phyloP scores from a whole-genome alignment of 1,284 basidiomycete species.

The Trichosporon sp. region DNA sequence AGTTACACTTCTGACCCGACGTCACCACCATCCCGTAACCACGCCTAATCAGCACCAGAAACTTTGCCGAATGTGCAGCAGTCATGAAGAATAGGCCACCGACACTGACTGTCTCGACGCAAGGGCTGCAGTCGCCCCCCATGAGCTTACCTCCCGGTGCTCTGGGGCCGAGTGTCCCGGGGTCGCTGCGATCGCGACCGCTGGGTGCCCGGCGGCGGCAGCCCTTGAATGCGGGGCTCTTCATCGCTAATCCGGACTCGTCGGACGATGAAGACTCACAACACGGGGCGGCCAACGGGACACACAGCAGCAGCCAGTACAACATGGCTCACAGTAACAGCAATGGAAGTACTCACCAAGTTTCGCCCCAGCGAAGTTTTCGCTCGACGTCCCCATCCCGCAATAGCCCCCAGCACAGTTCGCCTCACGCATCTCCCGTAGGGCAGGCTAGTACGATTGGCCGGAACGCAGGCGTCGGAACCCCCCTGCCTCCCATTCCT shows the following conservation, averaged over 20 bases:
- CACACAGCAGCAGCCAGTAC: not conserved
- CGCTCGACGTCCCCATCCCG: not conserved
- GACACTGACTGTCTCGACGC: not conserved
- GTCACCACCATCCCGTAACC: not conserved
- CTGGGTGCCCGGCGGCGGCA: not conserved
- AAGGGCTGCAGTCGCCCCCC: not conserved
- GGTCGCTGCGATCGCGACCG: not conserved
- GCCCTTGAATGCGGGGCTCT: not conserved
- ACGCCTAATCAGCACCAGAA: not conserved
- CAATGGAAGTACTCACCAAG: not conserved
- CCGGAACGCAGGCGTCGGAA: not conserved
- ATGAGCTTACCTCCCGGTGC: not conserved
- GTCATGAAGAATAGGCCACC: not conserved
- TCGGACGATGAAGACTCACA: not conserved
- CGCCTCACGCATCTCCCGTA: not conserved
- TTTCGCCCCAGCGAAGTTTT: not conserved
- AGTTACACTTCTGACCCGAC: not conserved
- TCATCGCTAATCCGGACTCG: not conserved
- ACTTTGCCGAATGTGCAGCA: not conserved
- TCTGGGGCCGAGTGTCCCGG: not conserved
- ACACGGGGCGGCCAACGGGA: not conserved
- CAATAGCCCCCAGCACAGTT: not conserved
- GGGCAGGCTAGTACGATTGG: not conserved
- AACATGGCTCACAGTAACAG: not conserved
- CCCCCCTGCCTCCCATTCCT: not conserved